These are phyloP conservation scores for Kwoniella newhampshirensis DNA, from an alignment of 768 basidiomycete species.

Conservation along the genomic window DNA sequence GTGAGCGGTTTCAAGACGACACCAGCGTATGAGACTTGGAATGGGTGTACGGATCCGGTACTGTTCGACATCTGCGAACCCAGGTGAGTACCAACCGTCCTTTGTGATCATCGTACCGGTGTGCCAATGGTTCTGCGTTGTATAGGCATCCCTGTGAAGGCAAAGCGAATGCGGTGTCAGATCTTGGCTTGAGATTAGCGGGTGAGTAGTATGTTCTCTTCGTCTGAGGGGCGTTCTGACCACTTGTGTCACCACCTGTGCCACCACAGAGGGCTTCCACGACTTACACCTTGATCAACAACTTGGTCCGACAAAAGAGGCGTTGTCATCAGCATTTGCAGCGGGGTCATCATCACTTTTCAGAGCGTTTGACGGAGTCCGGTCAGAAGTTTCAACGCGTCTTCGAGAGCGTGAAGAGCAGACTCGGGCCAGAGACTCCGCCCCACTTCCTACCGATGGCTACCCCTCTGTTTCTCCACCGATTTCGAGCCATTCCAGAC, in stretches of 20 bases:
- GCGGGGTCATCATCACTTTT: slow-evolving; percentile 70
- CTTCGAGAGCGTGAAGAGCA: slow-evolving; percentile 39
- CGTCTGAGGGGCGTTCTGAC: background rate
- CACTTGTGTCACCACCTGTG: background rate
- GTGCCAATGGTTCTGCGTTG: background rate
- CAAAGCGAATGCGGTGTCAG: slow-evolving; percentile 81
- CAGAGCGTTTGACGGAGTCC: slow-evolving; percentile 85
- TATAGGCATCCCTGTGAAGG: slow-evolving; percentile 88
- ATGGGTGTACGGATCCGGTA: slow-evolving; percentile 81
- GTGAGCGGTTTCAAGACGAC: slow-evolving; percentile 83
- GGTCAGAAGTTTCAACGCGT: slow-evolving; percentile 56
- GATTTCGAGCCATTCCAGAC: background rate
- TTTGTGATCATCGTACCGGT: background rate
- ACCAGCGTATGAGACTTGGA: slow-evolving; percentile 85
- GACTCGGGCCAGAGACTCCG: background rate
- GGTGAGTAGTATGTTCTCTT: slow-evolving; percentile 25
- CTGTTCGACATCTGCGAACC: slow-evolving; percentile 96
- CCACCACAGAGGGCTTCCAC: slow-evolving; percentile 90
- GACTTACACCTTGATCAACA: slow-evolving; percentile 91
- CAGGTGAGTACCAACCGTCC: slow-evolving; percentile 58
- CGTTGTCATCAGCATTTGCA: slow-evolving; percentile 77
- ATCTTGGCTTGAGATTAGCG: slow-evolving; percentile 84
- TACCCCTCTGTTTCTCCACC: slow-evolving; percentile 5
- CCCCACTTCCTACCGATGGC: background rate
- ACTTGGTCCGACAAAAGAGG: slow-evolving; percentile 88